Base-by-base conservation (phyloP, 805 yeast species). In the Ogataea nonfermentans region DNA sequence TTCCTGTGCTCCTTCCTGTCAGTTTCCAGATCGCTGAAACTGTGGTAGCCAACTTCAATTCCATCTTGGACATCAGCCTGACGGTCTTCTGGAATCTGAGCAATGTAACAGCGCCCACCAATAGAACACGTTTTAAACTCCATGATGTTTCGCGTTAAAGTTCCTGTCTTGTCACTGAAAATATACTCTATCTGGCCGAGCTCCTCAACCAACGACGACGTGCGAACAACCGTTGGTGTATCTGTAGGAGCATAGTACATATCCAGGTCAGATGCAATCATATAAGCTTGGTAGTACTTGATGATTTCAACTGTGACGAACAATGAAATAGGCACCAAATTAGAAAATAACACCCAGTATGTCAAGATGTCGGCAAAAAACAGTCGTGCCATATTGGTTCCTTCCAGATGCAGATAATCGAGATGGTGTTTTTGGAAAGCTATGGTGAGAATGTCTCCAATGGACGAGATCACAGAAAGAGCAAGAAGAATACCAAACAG, bases 81-180 rank as follows among this genome's bases (percentile, higher is more conserved):
- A 36, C 79, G 81, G 57, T 91, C 99, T 56, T 93, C 99, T 0
- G 99, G 98, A 23, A 93, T 84, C 28, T 79, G 86, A 37, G 75
- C 84, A 26, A 88, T 84, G 60, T 90, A 93, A 56, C 95, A 85
- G 39, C 77, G 78, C 0, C 98, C 99, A 2, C 89, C 97, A 57
- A 93, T 88, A 0, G 96, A 78, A 54, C 96, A 89, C 7, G 93
- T 79, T 59, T 86, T 89, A 66, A 87, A 93, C 63, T 89, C 98
- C 99, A 93, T 93, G 40, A 93, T 83, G 57, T 93, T 93, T 63
- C 97, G 69, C 0, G 99, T 93, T 43, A 93, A 70, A 0, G 99
- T 93, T 22, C 99, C 99, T 0, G 99, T 93, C 59, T 93, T 93
- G 63, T 93, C 99, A 61, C 96, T 86, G 66, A 93, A 93, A 15